Evolutionary conservation across 2,329 filamentous ascomycete species (phyloP), one percentile per base, ranked within the genome.

Genomic region (Clonostachys sp.): DNA sequence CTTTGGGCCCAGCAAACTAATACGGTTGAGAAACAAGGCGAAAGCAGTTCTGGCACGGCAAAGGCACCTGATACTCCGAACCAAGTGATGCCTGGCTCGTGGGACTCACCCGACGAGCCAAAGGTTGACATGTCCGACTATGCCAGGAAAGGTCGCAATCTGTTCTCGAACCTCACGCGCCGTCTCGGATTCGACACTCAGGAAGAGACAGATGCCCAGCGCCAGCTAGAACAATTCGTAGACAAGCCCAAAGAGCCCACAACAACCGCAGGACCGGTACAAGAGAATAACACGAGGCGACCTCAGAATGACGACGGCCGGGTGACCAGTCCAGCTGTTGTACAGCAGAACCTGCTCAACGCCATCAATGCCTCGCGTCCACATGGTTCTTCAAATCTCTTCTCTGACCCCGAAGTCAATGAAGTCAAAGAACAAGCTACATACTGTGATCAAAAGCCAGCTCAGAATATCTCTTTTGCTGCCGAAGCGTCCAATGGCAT

Each of bases 381-480:
- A 1, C 85, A 91, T 63, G 86, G 88, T 52, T 89, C 88, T 2
- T 77, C 81, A 14, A 72, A 74, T 12, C 68, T 96, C n/a, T 92
- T 89, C 67, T 83, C 81, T 5, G 80, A 82, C 18, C 89, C 89
- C 0, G 72, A 81, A 46, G 85, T 87, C 35, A 84, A 82, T 51
- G 72, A 84, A 45, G 84, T 96, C 54, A 87, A 87, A 60, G 91
- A 96, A 64, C 87, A 89, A 55, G 81, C 85, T 38, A 87, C 87
- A 0, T 96, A 96, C 68, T 96, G 91, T 64, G 91, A 96, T 68
- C 78, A 82, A 55, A 85, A 74, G 20, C 82, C 87, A 3, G 83
- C 81, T 1, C 82, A 91, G 48, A 84, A 95, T 64, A 81, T 96
- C 12, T 73, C 73, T 14, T 85, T 86, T 58, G 77, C 83, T 12